Evolutionary conservation across 2,329 filamentous ascomycete genomes (phyloP), one percentile per base, ranked within the genome.

Genomic region (Didymella arachidicola): DNA sequence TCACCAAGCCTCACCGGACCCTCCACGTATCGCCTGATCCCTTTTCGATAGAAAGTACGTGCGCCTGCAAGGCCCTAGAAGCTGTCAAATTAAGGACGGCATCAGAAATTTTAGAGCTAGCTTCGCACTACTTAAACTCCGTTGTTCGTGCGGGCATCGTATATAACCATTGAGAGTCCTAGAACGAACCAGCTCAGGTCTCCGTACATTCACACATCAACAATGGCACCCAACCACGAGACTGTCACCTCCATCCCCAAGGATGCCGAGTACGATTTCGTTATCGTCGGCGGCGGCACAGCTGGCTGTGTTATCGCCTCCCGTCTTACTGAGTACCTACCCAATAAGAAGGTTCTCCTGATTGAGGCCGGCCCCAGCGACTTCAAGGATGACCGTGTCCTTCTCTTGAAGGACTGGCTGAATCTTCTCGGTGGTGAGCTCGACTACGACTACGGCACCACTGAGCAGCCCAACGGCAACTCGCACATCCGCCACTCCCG

Each of bases 341-440:
- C 93, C 48, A 83, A 91, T 77, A 93, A 91, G 80, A 89, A 86
- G 66, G 86, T 94, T 57, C 86, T 97, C 57, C 78, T 96, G 71
- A 90, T 97, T 76, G 93, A 97, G 82, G 93, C 89, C 65, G 93
- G 93, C 44, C 93, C 93, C 54, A 94, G 90, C 75, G 93, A 96
- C 78, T 95, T 89, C 79, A 90, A 90, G 82, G 90, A 96, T 77
- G 89, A 95, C 77, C 87, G 91, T 56, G 93, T 96, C 44, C 84
- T 96, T 49, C 88, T 94, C 69, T 84, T 96, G 67, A 92, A 92
- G 73, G 88, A 96, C 79, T 96, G 93, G 93, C 83, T 96, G 64
- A 87, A 84, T 64, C 83, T 97, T 49, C 86, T 97, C 27, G 93
- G 93, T 64, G 91, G 92, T 72, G 77, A 96, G 73, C 85, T 96